phyloP scores from a whole-genome alignment of 2,329 filamentous ascomycete genomes.

The Knufia fluminis region DNA sequence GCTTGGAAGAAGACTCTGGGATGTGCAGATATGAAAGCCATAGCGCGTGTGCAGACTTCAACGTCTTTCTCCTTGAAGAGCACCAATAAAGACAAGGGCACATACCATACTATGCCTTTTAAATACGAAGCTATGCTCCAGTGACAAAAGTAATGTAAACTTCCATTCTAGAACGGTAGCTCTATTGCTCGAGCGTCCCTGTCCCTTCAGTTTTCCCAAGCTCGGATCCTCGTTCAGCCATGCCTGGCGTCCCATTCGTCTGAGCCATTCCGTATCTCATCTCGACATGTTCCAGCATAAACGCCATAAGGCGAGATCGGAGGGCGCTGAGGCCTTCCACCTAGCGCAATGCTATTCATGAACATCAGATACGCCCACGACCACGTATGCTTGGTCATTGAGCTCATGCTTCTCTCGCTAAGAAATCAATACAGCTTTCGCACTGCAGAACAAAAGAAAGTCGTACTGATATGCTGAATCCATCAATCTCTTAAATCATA shows the following conservation, averaged over 20 bases:
- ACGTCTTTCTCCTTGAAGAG: too few species aligned
- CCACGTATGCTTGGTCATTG: slow-evolving; percentile 1
- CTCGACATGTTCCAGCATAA: slow-evolving; percentile 1
- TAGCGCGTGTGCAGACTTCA: too few species aligned
- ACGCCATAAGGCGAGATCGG: background rate
- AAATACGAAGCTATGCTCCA: too few species aligned
- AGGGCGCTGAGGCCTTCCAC: background rate
- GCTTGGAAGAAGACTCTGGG: too few species aligned
- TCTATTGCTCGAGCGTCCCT: too few species aligned
- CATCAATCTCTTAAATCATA: background rate
- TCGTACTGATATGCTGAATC: background rate
- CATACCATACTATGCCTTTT: too few species aligned
- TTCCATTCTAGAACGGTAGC: too few species aligned
- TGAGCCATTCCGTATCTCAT: background rate
- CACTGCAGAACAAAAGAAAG: background rate
- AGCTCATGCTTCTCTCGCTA: slow-evolving; percentile 5
- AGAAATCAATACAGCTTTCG: slow-evolving; percentile 2
- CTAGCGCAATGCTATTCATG: slow-evolving; percentile 7
- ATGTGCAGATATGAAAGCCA: too few species aligned
- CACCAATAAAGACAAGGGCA: too few species aligned
- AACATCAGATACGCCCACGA: background rate
- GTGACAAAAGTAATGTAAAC: too few species aligned
- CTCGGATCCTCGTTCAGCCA: background rate
- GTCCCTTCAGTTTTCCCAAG: too few species aligned
- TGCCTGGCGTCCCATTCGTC: background rate